Conservation (phyloP, 2,329 filamentous ascomycete genomes). For the Fusarium sp. region DNA sequence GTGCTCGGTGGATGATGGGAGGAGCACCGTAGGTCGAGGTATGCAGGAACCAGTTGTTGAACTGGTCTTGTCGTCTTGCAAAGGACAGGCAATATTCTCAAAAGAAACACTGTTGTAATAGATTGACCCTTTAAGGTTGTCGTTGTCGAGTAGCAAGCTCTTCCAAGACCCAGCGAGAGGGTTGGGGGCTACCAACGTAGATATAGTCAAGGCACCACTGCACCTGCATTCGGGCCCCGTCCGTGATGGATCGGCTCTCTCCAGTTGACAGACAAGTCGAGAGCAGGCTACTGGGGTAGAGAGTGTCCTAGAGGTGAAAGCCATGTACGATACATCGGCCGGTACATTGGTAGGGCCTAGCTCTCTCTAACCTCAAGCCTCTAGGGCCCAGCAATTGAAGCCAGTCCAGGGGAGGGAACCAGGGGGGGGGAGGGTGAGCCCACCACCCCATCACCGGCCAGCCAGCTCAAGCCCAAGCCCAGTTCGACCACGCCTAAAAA, state of each 20-base stretch:
- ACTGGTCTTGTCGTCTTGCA: conserved; percentile 17
- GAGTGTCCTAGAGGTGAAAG: conserved; percentile 13
- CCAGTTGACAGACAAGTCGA: conserved; percentile 40
- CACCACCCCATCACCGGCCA: conserved; percentile 35
- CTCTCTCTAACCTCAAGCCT: conserved; percentile 8
- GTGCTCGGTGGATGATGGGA: background rate
- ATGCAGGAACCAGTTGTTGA: conserved; percentile 21
- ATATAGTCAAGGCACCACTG: conserved; percentile 48
- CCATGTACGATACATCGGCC: conserved; percentile 36
- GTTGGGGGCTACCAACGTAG: conserved; percentile 45
- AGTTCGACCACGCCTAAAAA: conserved; percentile 10
- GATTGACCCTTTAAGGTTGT: conserved; percentile 19
- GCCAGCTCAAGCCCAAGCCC: conserved; percentile 33
- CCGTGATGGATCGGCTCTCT: conserved; percentile 44
- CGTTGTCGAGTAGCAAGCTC: conserved; percentile 38
- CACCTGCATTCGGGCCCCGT: conserved; percentile 46
- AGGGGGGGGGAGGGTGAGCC: conserved; percentile 28
- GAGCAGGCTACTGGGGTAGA: conserved; percentile 35
- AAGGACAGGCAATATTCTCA: conserved; percentile 22
- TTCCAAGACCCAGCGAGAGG: conserved; percentile 35
- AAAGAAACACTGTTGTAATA: conserved; percentile 22
- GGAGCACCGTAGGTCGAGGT: conserved; percentile 13
- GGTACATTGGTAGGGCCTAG: conserved; percentile 39
- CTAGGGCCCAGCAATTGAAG: conserved; percentile 31
- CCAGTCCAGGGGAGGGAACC: conserved; percentile 25